Conservation (phyloP, 495 filamentous ascomycete species). For the Usnea hakonensis region DNA sequence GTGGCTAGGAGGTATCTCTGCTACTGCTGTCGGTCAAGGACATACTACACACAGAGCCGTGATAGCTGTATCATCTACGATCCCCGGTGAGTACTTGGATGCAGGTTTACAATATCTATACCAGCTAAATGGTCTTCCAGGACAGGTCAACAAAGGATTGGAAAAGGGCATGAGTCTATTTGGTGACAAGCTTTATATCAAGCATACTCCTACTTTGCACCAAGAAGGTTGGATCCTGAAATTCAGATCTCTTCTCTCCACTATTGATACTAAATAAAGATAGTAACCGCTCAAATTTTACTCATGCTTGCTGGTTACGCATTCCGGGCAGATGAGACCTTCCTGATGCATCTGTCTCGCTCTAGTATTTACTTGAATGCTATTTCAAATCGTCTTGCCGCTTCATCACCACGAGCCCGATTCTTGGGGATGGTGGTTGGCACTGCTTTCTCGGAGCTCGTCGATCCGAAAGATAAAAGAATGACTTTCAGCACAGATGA, state of each 20-base stretch:
- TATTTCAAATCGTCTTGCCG: conserved; percentile 79
- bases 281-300: conserved; percentile 71
- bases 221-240: conserved; percentile 64
- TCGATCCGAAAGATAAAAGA: conserved; percentile 63
- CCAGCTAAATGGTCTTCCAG: conserved; percentile 9
- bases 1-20: conserved; percentile 60
- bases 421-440: conserved; percentile 88
- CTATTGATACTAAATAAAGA: conserved; percentile 24
- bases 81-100: conserved; percentile 36
- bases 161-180: conserved; percentile 68
- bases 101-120: not conserved
- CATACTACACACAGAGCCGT: conserved; percentile 56
- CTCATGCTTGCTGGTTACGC: conserved; percentile 72
- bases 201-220: conserved; percentile 67
- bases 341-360: conserved; percentile 55
- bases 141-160: conserved; percentile 39
- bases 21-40: conserved; percentile 56
- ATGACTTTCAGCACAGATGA: conserved; percentile 85
- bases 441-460: conserved; percentile 68
- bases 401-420: conserved; percentile 64
- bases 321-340: conserved; percentile 50
- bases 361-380: conserved; percentile 65
- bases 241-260: not conserved
- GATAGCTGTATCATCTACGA: conserved; percentile 50
- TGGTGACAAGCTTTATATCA: conserved; percentile 79